Conservation (phyloP, 331 rosid genomes). For the Malus hybrid region DNA sequence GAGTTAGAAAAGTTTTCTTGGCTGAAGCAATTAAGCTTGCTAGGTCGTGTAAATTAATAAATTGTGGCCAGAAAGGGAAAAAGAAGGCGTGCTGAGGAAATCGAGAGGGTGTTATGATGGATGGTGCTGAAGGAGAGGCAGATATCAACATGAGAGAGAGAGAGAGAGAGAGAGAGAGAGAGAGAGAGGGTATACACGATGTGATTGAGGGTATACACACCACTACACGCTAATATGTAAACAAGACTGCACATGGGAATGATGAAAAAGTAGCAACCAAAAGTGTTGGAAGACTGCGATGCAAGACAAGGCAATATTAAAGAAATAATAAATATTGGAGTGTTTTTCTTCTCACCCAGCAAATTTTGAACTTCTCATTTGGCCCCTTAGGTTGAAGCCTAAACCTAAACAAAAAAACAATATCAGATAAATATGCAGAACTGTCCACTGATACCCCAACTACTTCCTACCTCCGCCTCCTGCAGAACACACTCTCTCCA, state of each 20-base stretch:
- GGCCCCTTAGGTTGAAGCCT: background rate
- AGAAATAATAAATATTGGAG: background rate
- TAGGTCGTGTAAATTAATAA: background rate
- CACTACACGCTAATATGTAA: background rate
- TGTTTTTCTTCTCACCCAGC: background rate
- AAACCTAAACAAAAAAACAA: background rate
- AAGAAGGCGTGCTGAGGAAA: constrained; percentile 29
- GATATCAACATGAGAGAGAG: constrained; percentile 19
- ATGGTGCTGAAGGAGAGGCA: constrained; percentile 48
- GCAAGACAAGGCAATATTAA: background rate
- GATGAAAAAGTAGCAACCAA: background rate
- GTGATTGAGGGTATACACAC: background rate
- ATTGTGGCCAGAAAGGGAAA: background rate
- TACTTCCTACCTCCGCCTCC: background rate
- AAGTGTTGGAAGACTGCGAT: background rate
- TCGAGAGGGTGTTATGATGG: constrained; percentile 40
- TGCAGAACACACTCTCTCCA: background rate
- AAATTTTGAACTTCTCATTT: background rate
- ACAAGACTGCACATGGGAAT: constrained; percentile 5
- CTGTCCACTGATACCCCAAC: background rate
- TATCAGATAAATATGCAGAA: background rate
- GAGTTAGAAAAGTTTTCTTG: background rate
- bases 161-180: background rate
- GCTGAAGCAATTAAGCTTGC: background rate
- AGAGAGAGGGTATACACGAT: background rate